Evolutionary conservation across 495 filamentous ascomycete species (phyloP).

Genomic region (Trichoderma gamsii): DNA sequence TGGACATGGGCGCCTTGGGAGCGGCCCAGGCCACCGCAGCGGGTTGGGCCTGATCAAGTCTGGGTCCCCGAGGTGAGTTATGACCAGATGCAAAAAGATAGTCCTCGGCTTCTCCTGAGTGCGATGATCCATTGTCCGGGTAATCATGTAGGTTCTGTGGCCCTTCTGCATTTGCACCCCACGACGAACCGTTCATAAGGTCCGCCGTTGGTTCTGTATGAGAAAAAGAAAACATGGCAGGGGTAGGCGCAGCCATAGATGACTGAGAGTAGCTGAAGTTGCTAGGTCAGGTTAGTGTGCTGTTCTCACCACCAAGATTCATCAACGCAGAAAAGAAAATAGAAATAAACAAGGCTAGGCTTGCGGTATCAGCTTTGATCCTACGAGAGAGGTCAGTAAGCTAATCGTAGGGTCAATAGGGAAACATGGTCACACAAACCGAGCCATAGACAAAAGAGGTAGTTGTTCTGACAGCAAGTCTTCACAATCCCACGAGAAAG

Average conservation of each 20-base stretch:
- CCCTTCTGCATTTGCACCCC: conserved; percentile 47
- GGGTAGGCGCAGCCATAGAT: conserved; percentile 40
- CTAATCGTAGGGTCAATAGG: conserved; percentile 16
- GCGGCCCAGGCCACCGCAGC: conserved; percentile 40
- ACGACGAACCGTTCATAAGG: conserved; percentile 36
- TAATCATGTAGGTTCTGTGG: conserved; percentile 47
- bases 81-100: conserved; percentile 43
- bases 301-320: conserved; percentile 33
- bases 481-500: conserved; percentile 3
- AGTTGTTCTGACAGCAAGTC: conserved; percentile 14
- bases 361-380: conserved; percentile 41
- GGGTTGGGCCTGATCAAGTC: conserved; percentile 40
- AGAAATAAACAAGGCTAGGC: conserved; percentile 25
- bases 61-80: conserved; percentile 37
- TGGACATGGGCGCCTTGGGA: conserved; percentile 29
- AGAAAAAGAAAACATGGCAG: conserved; percentile 48
- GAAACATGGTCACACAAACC: conserved; percentile 35
- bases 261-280: conserved; percentile 45
- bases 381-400: conserved; percentile 28
- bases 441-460: conserved; percentile 19
- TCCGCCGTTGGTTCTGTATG: conserved; percentile 49
- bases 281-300: conserved; percentile 47
- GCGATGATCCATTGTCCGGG: conserved; percentile 29
- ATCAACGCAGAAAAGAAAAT: conserved; percentile 30
- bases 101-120: conserved; percentile 42